Base-by-base conservation (phyloP, 768 basidiomycete genomes). In the Lyophyllum semitale region DNA sequence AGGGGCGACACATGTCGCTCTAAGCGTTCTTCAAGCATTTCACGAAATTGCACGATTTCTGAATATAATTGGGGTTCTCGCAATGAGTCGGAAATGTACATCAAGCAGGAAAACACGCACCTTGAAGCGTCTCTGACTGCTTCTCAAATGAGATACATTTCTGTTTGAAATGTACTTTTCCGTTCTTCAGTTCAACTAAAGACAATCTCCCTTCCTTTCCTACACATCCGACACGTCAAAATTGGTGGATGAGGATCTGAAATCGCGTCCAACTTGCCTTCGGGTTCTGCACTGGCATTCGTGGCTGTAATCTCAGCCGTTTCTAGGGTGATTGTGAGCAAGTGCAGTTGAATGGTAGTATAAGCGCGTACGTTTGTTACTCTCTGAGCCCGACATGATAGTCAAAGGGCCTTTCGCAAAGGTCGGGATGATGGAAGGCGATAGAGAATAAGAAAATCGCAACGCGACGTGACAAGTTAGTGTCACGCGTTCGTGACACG, bases 11-110 rank as follows among this genome's bases (percentile, higher is more conserved):
- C 76, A 48, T 78, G 69, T 13, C 69, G 71, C 43, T 75, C 69
- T 22, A 84, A 72, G 51, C 79, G 78, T 40, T 77, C 72, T 59
- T 88, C 82, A 0, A 93, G 71, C 83, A 88, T 84, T 56, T 83
- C 81, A 11, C 91, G 83, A 68, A 92, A 91, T 60, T 81, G 81
- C 45, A 93, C 87, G 30, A 89, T 88, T 67, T 91, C 89, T 92
- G 61, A 9, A 13, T 49, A 18, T 33, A 66, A 58, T 64, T 41
- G 49, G 55, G 30, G 23, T n/a, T n/a, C n/a, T n/a, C 40, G 49
- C 13, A 8, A 11, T 12, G 15, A 30, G 43, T 7, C 37, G 18
- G 27, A 30, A 27, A 42, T 35, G n/a, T 32, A 32, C 15, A 62
- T 15, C 22, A 63, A 30, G 51, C 42, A 26, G 25, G 8, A 53